Evolutionary conservation across 2,329 filamentous ascomycete species (phyloP), one percentile per base, ranked within the genome.

Genomic region (Chrysosporium queenslandicum): DNA sequence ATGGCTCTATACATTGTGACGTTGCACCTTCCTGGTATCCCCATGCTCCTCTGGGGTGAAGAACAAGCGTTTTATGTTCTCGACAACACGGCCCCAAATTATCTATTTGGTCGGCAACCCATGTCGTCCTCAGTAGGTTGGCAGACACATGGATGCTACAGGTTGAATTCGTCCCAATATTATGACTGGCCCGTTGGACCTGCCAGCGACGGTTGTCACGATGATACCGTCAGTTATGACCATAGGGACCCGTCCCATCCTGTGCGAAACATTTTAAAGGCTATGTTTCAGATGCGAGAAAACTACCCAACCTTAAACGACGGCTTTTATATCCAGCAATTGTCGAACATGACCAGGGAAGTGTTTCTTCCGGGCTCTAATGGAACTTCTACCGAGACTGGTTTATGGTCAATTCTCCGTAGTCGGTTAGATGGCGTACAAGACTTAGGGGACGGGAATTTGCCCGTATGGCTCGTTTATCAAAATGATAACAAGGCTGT

Each of bases 121-220:
- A 82, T 85, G 75, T 76, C 77, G 7, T 74, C 79, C 2, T 72
- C 78, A 1, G 75, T 75, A 2, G 81, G 80, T 2, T 85, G 81
- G 81, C 77, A 81, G 58, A 72, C 74, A 32, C 81, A 85, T 58
- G 81, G 81, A 4, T 85, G 81, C 61, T 83, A 83, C 65, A 67
- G 68, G 12, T 69, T 82, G 3, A 71, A 72, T 16, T 76, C 76
- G 30, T 73, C 72, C 1, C 78, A 82, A 55, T 80, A 82, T 59
- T 76, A 74, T 58, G 60, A 79, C 4, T 79, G 79, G 68, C 80
- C 80, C 0, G 66, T 81, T 34, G 75, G 78, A 45, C 71, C 73
- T 55, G 75, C 77, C 2, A 65, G 72, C 1, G 57, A 68, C 36
- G 81, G 79, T 4, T 85, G 81, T 58, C 58, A 76, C 43, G 80